Percentiles rank a stretch among this genome's conserved stretches.
Conservation (phyloP, 2,329 filamentous ascomycete genomes). For the Curvularia sp. region DNA sequence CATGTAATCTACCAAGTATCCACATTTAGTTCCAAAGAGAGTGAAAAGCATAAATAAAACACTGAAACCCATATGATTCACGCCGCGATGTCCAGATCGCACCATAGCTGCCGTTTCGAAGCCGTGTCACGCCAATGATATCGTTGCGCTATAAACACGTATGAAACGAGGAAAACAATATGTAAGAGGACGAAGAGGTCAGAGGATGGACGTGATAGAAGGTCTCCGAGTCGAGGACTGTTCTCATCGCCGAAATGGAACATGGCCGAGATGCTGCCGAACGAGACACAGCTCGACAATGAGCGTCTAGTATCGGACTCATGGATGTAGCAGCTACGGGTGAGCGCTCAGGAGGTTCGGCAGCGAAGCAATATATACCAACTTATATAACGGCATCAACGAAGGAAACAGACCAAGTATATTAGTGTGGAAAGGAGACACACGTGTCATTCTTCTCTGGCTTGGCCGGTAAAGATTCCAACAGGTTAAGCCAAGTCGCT, state of each 20-base stretch:
- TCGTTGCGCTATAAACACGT: slow-evolving; percentile 6
- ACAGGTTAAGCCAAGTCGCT: neutral
- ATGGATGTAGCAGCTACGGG: neutral
- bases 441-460: neutral
- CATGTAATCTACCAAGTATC: slow-evolving; percentile 1
- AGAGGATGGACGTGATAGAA: neutral
- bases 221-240: neutral
- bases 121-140: slow-evolving; percentile 5
- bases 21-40: neutral
- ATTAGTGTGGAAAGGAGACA: neutral
- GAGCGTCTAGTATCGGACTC: neutral
- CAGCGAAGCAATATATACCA: slow-evolving; percentile 2
- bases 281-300: neutral
- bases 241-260: neutral
- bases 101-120: neutral
- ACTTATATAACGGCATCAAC: neutral
- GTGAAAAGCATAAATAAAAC: neutral
- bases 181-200: neutral
- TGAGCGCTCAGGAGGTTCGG: neutral
- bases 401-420: neutral
- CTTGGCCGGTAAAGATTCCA: neutral
- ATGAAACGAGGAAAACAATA: neutral
- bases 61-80: neutral
- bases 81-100: slow-evolving; percentile 2
- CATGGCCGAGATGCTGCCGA: too few relatives aligned